Evolutionary conservation across 1,284 basidiomycete genomes (phyloP).

Genomic region (Mycena citricolor): DNA sequence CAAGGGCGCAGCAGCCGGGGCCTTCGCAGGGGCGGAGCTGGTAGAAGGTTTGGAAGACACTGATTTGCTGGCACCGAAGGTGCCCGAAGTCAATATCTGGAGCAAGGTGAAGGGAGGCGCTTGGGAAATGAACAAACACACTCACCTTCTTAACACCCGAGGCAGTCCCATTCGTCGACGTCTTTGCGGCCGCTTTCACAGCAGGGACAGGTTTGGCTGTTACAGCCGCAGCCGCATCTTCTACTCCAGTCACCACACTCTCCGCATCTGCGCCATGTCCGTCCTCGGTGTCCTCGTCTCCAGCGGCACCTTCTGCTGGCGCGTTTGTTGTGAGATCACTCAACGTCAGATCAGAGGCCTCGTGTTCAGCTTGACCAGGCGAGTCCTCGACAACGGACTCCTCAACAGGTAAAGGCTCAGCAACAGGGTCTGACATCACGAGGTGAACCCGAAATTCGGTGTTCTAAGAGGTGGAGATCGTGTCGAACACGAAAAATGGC

Average conservation of each 20-base stretch:
- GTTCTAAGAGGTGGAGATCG: too few species aligned
- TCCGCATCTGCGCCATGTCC: slow-evolving; percentile 18
- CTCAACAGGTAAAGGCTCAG: slow-evolving; percentile 9
- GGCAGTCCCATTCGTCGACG: slow-evolving; percentile 40
- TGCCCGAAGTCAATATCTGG: slow-evolving; percentile 67
- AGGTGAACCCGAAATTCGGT: too few species aligned
- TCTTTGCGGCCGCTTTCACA: slow-evolving; percentile 44
- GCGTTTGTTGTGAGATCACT: slow-evolving; percentile 24
- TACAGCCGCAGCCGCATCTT: slow-evolving; percentile 15
- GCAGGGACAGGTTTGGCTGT: slow-evolving; percentile 26
- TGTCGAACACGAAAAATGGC: too few species aligned
- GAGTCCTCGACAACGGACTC: slow-evolving; percentile 9
- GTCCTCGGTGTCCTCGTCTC: slow-evolving; percentile 13
- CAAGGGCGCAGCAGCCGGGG: slow-evolving; percentile 39
- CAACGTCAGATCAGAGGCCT: slow-evolving; percentile 36
- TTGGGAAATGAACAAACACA: not conserved
- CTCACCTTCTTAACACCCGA: slow-evolving; percentile 19
- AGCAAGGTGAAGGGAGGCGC: slow-evolving; percentile 25
- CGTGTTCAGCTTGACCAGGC: slow-evolving; percentile 49
- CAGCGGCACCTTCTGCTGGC: slow-evolving; percentile 20
- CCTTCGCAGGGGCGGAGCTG: slow-evolving; percentile 32
- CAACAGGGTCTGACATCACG: slow-evolving; percentile 6
- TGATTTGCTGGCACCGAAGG: slow-evolving; percentile 63
- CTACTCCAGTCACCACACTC: slow-evolving; percentile 7
- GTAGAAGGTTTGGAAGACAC: slow-evolving; percentile 42